Evolutionary conservation across 1,284 basidiomycete species (phyloP).

Genomic region (Boletus calvinii): DNA sequence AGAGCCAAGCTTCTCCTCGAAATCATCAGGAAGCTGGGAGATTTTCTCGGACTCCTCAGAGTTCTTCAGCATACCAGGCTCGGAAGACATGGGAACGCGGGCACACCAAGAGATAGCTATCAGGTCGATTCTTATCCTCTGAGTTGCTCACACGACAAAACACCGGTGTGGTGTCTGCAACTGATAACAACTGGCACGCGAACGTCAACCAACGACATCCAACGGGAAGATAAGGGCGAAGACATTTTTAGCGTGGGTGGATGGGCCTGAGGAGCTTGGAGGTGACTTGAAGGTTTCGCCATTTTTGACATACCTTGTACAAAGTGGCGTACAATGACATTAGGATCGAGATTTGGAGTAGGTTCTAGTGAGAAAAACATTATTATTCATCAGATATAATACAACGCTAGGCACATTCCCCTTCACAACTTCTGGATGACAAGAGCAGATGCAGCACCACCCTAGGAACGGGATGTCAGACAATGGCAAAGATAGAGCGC

Average conservation of each 20-base stretch:
- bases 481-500: slow-evolving; percentile 7
- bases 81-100: slow-evolving; percentile 20
- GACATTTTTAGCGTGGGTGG: slow-evolving; percentile 10
- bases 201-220: slow-evolving; percentile 1
- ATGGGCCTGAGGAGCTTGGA: slow-evolving; percentile 5
- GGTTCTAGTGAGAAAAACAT: slow-evolving; percentile 11
- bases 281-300: slow-evolving; percentile 1
- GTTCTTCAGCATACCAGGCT: slow-evolving; percentile 12
- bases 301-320: slow-evolving; percentile 17
- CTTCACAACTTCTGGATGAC: slow-evolving; percentile 82
- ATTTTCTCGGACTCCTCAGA: slow-evolving; percentile 15
- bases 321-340: slow-evolving; percentile 3
- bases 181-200: slow-evolving; percentile 14
- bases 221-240: slow-evolving; percentile 21
- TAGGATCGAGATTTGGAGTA: slow-evolving; percentile 1
- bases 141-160: slow-evolving; percentile 8
- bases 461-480: slow-evolving; percentile 46
- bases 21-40: slow-evolving; percentile 3
- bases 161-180: not conserved
- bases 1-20: slow-evolving; percentile 20
- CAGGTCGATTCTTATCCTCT: slow-evolving; percentile 16
- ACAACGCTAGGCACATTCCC: slow-evolving; percentile 24
- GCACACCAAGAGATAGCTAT: slow-evolving; percentile 1
- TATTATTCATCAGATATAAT: slow-evolving; percentile 22
- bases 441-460: slow-evolving; percentile 90